Evolutionary conservation across 371 early-diverging fungal genomes (phyloP).

Genomic region (Blastocladiella emersonii): DNA sequence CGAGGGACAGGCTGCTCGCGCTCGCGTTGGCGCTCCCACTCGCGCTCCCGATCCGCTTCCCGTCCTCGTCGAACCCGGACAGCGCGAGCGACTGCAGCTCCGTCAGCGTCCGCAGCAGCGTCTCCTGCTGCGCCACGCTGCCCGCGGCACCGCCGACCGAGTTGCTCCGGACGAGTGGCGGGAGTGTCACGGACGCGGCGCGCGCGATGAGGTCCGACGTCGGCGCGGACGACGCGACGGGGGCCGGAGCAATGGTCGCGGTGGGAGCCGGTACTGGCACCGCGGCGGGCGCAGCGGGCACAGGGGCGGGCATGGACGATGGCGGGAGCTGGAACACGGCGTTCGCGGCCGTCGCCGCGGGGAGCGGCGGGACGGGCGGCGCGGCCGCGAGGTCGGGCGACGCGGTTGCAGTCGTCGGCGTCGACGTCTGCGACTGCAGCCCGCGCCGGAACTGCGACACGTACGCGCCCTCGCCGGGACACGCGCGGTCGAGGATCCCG

Average conservation of each 20-base stretch:
- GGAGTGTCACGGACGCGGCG: neutral
- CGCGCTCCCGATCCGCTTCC: neutral
- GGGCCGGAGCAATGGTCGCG: neutral
- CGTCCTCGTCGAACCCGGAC: neutral
- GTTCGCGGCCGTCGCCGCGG: neutral
- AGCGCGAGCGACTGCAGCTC: constrained; percentile 3
- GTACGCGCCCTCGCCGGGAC: constrained; percentile 4
- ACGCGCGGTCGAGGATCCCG: neutral
- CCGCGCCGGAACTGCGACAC: constrained; percentile 5
- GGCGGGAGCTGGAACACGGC: neutral
- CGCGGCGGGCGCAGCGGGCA: neutral
- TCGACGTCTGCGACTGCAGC: neutral
- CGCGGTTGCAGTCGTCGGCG: too few relatives aligned
- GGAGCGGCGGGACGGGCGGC: neutral
- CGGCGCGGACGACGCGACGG: neutral
- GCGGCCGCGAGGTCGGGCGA: neutral
- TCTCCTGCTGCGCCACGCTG: neutral
- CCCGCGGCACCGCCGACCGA: neutral
- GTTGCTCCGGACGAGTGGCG: too few relatives aligned
- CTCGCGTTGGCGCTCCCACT: too few relatives aligned
- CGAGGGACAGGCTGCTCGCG: too few relatives aligned
- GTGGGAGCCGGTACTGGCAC: neutral
- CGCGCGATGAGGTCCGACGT: neutral
- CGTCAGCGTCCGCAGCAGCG: neutral
- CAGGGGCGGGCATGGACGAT: neutral